Base-by-base conservation (phyloP, 2,329 filamentous ascomycete genomes). In the Truncatella angustata region DNA sequence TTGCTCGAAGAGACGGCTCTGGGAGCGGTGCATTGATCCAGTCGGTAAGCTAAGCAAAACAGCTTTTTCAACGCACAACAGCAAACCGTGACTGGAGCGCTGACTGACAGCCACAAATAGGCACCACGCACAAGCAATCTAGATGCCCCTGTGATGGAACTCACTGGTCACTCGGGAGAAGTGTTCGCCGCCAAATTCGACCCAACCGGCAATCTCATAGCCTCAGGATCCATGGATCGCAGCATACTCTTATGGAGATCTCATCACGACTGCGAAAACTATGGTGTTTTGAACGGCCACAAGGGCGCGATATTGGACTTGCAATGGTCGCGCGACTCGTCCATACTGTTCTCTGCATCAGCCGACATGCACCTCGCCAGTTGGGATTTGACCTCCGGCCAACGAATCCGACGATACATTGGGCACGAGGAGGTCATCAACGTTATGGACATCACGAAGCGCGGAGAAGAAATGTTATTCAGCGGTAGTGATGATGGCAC, bases 391-490 rank as follows among this genome's bases (percentile, higher is more conserved):
- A 93, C 94, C 59, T 92, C 90, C 0, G 93, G 93, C n/a, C 82
- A 87, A 59, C 84, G 94, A 64, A 96, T 97, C 80, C 87, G 94
- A 57, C 84, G 90, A 65, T 95, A 99, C 65, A 77, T 91, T 10
- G 94, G 94, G 1, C 94, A 99, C 66, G 92, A 97, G 63, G 93
- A 97, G 68, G 82, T 97, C n/a, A 86, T 99, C 74, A 99, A 97
- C 70, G 83, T 87, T 55, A 76, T 97, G 68, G 92, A 96, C 63
- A 85, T 95, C 56, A 94, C 87, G 74, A 88, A 87, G 67, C 82
- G 94, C 63, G 94, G 94, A 49, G 91, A 96, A 68, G 94, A 97
- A 65, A 74, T 97, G 48, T 74, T 99, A 42, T 82, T 97, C 56
- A 96, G 90, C 66, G 94, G 88, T 34, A 95, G 91, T 59, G 93